phyloP scores from a whole-genome alignment of 176 grass and related monocot genomes.

The Oryza punctata region DNA sequence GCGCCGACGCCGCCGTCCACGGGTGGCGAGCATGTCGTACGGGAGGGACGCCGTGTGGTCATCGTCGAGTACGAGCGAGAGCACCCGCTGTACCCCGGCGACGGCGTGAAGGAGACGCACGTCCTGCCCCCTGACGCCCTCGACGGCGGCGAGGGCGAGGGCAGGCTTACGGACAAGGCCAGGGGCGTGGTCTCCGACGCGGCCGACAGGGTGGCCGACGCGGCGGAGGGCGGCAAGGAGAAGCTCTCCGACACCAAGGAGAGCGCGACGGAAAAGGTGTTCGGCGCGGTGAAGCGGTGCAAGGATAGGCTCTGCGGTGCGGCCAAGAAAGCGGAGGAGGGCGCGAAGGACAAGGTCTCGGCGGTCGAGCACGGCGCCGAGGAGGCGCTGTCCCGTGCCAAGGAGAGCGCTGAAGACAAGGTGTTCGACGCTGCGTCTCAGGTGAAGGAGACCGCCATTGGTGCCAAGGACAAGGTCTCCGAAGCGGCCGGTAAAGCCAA shows the following conservation, averaged over 20 bases:
- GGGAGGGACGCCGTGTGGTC: constrained; percentile 69
- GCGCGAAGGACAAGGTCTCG: constrained; percentile 23
- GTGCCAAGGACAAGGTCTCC: constrained; percentile 32
- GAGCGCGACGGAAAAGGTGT: constrained; percentile 39
- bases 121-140: not conserved
- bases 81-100: constrained; percentile 24
- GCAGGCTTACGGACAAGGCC: not conserved
- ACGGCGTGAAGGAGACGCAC: constrained; percentile 27
- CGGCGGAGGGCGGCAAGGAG: constrained; percentile 44
- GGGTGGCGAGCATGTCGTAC: constrained; percentile 36
- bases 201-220: constrained; percentile 16
- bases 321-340: constrained; percentile 33
- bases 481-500: constrained; percentile 29
- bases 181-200: constrained; percentile 11
- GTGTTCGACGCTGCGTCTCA: constrained; percentile 21
- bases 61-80: constrained; percentile 89
- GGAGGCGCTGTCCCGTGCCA: constrained; percentile 22
- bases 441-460: not conserved
- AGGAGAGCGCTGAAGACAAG: constrained; percentile 40
- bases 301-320: constrained; percentile 59
- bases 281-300: constrained; percentile 43
- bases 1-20: constrained; percentile 8
- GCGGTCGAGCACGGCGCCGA: constrained; percentile 17
- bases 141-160: constrained; percentile 20
- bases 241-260: constrained; percentile 43